Conservation (phyloP, 768 basidiomycete genomes). For the Leccinum imitatum region DNA sequence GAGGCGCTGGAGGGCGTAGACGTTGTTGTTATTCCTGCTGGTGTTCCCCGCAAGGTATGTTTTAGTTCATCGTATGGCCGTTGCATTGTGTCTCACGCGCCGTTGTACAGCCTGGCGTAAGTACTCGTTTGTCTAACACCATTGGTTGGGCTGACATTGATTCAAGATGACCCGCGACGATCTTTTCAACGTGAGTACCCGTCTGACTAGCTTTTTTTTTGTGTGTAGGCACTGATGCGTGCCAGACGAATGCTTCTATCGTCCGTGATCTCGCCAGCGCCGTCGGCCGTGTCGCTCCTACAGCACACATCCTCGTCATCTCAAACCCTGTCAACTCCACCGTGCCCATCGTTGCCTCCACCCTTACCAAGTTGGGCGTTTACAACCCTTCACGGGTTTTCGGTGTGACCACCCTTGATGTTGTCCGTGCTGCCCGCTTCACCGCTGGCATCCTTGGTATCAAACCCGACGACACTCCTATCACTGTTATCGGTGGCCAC, state of each 20-base stretch:
- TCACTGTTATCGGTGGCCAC: slow-evolving; percentile 95
- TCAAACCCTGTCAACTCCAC: slow-evolving; percentile 99
- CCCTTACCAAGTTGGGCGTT: slow-evolving; percentile 87
- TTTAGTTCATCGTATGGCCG: not conserved
- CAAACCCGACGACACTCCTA: slow-evolving; percentile 61
- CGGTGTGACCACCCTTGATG: slow-evolving; percentile 97
- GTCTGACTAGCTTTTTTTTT: not conserved
- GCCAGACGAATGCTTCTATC: slow-evolving; percentile 93
- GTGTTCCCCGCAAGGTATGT: slow-evolving; percentile 94
- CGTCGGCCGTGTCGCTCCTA: slow-evolving; percentile 80
- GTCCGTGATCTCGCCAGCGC: slow-evolving; percentile 93
- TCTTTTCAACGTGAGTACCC: slow-evolving; percentile 79
- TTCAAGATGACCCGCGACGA: slow-evolving; percentile 93
- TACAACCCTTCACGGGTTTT: slow-evolving; percentile 89
- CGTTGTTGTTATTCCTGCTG: slow-evolving; percentile 97
- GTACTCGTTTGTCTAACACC: slow-evolving; percentile 32
- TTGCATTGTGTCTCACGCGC: slow-evolving; percentile 26
- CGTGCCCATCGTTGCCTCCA: slow-evolving; percentile 93
- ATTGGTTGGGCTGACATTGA: slow-evolving; percentile 26
- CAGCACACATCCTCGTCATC: slow-evolving; percentile 94
- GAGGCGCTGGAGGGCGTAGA: slow-evolving; percentile 85
- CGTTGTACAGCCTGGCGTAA: slow-evolving; percentile 71
- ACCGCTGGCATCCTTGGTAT: slow-evolving; percentile 66
- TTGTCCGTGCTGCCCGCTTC: slow-evolving; percentile 95
- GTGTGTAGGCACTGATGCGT: not conserved